These are phyloP conservation scores for Aspergillus terreus DNA, from an alignment of 2,329 filamentous ascomycete species.

Conservation along the genomic window DNA sequence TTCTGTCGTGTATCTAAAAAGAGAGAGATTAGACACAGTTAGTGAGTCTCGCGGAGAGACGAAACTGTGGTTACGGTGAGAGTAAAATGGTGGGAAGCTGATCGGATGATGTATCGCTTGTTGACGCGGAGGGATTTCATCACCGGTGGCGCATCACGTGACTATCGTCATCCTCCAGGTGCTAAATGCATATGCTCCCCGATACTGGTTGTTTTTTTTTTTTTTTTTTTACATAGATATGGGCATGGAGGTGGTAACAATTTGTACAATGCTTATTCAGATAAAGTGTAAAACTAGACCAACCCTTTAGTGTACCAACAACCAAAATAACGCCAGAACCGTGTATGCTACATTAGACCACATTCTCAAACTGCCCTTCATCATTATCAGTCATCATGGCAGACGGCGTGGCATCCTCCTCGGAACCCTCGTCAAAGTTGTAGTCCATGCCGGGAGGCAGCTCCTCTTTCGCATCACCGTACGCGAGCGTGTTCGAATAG, in stretches of 20 bases:
- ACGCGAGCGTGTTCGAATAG: conserved; percentile 37
- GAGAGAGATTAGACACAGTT: conserved; percentile 1
- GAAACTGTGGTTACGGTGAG: conserved; percentile 1
- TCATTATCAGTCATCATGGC: conserved; percentile 60
- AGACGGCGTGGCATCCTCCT: conserved; percentile 43
- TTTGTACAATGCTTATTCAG: no score
- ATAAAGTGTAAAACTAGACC: no score
- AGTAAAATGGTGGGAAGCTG: background rate
- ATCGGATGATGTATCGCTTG: background rate
- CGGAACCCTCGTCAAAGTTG: conserved; percentile 49
- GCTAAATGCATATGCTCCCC: no score
- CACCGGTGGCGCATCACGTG: background rate
- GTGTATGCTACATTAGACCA: conserved; percentile 43
- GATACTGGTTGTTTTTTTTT: no score
- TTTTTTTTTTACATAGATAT: no score
- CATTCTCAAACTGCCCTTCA: conserved; percentile 75
- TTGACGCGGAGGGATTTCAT: background rate
- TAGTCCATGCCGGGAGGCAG: conserved; percentile 46
- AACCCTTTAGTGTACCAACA: conserved; percentile 8
- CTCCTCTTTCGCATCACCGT: conserved; percentile 51
- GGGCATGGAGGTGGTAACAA: no score
- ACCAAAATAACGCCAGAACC: conserved; percentile 19
- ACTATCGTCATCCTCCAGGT: background rate
- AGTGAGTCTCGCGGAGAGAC: conserved; percentile 1
- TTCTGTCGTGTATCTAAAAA: conserved; percentile 17